These are phyloP conservation scores for Sarcodon aspratus DNA, from an alignment of 768 basidiomycete species.

Conservation along the genomic window DNA sequence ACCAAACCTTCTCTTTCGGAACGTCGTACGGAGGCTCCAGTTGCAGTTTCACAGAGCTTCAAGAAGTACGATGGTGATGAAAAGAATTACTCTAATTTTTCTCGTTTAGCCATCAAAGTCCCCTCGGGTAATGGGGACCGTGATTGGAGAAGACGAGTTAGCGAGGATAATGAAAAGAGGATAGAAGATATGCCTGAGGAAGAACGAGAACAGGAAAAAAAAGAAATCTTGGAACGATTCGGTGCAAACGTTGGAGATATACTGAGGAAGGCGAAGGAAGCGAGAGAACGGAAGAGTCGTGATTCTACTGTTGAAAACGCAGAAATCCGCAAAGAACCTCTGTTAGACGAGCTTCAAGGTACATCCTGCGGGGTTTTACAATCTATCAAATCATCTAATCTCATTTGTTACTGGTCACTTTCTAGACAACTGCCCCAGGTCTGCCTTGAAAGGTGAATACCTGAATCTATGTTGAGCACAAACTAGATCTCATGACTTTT, in stretches of 20 bases:
- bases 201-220: slow-evolving; percentile 54
- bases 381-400: neutral
- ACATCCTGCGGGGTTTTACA: neutral
- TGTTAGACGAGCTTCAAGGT: neutral
- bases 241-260: slow-evolving; percentile 56
- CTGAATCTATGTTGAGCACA: neutral
- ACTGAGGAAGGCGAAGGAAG: slow-evolving; percentile 40
- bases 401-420: neutral
- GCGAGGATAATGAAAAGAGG: slow-evolving; percentile 50
- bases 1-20: slow-evolving; percentile 5
- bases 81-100: too few species aligned
- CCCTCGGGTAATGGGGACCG: slow-evolving; percentile 2
- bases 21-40: slow-evolving; percentile 8
- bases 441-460: neutral
- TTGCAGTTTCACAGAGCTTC: slow-evolving; percentile 6
- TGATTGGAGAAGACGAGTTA: slow-evolving; percentile 45
- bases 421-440: neutral
- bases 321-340: neutral
- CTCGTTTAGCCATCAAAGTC: neutral
- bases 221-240: slow-evolving; percentile 60
- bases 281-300: slow-evolving; percentile 25
- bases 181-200: slow-evolving; percentile 62
- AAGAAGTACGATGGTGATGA: neutral
- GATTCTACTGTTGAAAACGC: neutral
- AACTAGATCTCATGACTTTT: neutral